A percentile compares a stretch with the other conserved stretches of the same genome.
Conservation (phyloP, 2,329 filamentous ascomycete species). For the Clarireedia hainanense region DNA sequence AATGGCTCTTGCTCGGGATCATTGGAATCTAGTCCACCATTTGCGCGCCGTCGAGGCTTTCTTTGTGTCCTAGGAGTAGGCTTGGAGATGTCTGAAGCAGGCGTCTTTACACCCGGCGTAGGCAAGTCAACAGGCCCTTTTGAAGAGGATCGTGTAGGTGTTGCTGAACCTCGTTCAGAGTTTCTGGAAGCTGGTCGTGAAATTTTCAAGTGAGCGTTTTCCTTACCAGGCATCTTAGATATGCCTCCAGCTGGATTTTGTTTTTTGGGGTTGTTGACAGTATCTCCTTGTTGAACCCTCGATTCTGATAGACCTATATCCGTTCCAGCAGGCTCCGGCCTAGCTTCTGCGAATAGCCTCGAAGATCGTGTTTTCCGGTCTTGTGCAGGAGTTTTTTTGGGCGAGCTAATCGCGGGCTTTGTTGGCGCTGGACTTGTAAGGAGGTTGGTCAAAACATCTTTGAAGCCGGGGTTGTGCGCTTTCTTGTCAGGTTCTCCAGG, state of each 20-base stretch:
- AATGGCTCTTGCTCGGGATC: constrained; percentile 30
- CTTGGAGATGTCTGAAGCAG: not conserved
- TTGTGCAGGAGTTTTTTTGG: not conserved
- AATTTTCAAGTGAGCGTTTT: too few relatives aligned
- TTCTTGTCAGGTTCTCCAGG: not conserved
- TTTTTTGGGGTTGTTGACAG: too few relatives aligned
- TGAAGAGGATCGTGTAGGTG: not conserved
- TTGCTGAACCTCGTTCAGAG: not conserved
- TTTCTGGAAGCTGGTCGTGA: constrained; percentile 7
- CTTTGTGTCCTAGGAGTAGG: not conserved
- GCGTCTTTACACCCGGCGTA: too few relatives aligned
- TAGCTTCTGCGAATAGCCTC: not conserved
- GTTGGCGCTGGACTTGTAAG: constrained; percentile 9
- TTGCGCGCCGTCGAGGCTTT: not conserved
- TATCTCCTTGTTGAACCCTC: not conserved
- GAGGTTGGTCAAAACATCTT: constrained; percentile 12
- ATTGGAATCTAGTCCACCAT: not conserved
- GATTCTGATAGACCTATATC: too few relatives aligned
- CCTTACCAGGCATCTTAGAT: too few relatives aligned
- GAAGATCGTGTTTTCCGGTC: not conserved
- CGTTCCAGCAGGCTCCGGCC: not conserved
- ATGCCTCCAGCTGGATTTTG: too few relatives aligned
- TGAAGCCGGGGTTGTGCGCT: not conserved
- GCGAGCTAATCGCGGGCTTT: not conserved
- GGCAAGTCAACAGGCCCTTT: not conserved